Conservation (phyloP, 2,329 filamentous ascomycete species). For the Hymenotorrendiella dingleyae region DNA sequence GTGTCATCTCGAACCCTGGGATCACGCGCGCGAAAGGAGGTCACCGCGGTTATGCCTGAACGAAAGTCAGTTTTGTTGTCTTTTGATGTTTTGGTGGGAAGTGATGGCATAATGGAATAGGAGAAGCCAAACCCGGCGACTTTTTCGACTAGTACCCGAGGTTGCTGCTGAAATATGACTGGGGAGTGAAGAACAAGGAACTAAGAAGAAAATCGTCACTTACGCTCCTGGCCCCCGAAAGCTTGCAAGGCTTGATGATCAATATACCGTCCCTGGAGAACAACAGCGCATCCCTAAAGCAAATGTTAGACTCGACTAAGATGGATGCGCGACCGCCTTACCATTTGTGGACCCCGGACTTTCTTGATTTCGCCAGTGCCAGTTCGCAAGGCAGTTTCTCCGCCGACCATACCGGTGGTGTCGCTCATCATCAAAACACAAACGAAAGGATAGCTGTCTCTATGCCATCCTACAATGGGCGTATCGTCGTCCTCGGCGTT, state of each 20-base stretch:
- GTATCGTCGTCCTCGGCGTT: slow-evolving; percentile 28
- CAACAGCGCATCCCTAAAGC: slow-evolving; percentile 34
- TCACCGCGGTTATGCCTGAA: too few relatives aligned
- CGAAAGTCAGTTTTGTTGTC: too few relatives aligned
- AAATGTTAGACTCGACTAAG: slow-evolving; percentile 6
- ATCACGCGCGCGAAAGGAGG: slow-evolving; percentile 37
- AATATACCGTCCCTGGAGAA: slow-evolving; percentile 42
- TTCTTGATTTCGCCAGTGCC: slow-evolving; percentile 40
- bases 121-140: too few relatives aligned
- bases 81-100: too few relatives aligned
- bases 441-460: slow-evolving; percentile 45
- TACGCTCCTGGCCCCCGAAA: slow-evolving; percentile 37
- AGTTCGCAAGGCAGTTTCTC: slow-evolving; percentile 56
- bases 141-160: too few relatives aligned
- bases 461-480: slow-evolving; percentile 43
- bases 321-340: slow-evolving; percentile 19
- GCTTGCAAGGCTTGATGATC: slow-evolving; percentile 38
- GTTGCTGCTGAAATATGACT: too few relatives aligned
- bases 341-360: slow-evolving; percentile 38
- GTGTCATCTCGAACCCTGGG: slow-evolving; percentile 37
- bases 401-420: slow-evolving; percentile 41
- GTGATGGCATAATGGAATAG: too few relatives aligned
- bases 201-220: too few relatives aligned
- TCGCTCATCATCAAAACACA: slow-evolving; percentile 47
- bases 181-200: too few relatives aligned